Percentiles rank a stretch among this genome's conserved stretches.
These are phyloP conservation scores for Stenogyne calaminthoides DNA, from an alignment of 305 asterid genomes.

Conservation along the genomic window DNA sequence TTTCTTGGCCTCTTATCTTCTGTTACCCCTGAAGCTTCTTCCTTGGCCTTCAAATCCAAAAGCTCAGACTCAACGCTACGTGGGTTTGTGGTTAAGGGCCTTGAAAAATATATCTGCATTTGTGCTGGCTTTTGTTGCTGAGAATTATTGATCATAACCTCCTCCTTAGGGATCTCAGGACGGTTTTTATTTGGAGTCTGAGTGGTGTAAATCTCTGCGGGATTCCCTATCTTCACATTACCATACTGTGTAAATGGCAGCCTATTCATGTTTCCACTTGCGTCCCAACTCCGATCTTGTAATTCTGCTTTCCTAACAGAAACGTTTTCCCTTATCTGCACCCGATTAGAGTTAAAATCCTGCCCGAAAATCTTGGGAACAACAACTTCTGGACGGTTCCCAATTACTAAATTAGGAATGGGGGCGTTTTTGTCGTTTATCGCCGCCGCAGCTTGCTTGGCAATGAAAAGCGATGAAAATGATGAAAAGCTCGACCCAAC, in stretches of 20 bases:
- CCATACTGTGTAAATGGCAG: slow-evolving; percentile 39
- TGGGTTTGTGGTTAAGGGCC: slow-evolving; percentile 42
- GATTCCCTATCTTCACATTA: slow-evolving; percentile 38
- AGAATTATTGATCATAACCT: slow-evolving; percentile 37
- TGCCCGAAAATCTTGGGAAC: slow-evolving; percentile 70
- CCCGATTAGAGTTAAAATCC: slow-evolving; percentile 46
- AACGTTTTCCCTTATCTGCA: slow-evolving; percentile 48
- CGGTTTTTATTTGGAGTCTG: slow-evolving; percentile 42
- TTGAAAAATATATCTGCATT: slow-evolving; percentile 74
- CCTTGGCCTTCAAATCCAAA: slow-evolving; percentile 78
- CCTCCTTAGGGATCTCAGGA: slow-evolving; percentile 43
- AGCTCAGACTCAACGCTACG: slow-evolving; percentile 65
- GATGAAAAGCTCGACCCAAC: slow-evolving; percentile 63
- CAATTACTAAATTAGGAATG: slow-evolving; percentile 34
- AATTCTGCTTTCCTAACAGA: slow-evolving; percentile 45
- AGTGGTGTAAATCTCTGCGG: slow-evolving; percentile 44
- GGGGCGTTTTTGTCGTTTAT: slow-evolving; percentile 34
- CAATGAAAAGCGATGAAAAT: slow-evolving; percentile 37
- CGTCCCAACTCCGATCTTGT: slow-evolving; percentile 43
- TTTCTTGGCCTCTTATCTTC: slow-evolving; percentile 77
- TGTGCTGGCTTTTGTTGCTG: slow-evolving; percentile 60
- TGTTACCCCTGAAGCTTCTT: slow-evolving; percentile 42
- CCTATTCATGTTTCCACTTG: slow-evolving; percentile 40
- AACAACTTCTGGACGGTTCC: slow-evolving; percentile 37
- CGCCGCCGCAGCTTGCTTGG: slow-evolving; percentile 46